Conservation (phyloP, 441 rosid genomes). For the Croton setiger region DNA sequence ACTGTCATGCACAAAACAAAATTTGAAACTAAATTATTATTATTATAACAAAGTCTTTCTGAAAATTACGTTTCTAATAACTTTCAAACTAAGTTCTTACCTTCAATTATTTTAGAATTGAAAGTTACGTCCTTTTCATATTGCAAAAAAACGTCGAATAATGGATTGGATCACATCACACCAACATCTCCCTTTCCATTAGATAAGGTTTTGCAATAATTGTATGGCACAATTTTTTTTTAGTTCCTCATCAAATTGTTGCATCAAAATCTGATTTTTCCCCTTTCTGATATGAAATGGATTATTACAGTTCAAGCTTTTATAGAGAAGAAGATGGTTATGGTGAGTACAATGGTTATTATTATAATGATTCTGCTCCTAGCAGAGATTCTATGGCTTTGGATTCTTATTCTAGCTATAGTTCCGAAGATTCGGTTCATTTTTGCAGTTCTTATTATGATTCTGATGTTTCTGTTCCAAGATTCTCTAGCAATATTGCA, state of each 20-base stretch:
- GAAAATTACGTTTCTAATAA: background rate
- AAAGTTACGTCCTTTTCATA: constrained; percentile 15
- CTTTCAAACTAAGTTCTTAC: background rate
- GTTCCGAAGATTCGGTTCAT: constrained; percentile 16
- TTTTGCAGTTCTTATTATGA: constrained; percentile 18
- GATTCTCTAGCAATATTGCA: constrained; percentile 14
- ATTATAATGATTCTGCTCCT: constrained; percentile 18
- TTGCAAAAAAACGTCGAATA: background rate
- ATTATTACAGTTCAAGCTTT: constrained; percentile 26
- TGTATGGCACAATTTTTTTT: background rate
- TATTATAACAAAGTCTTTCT: too few relatives aligned
- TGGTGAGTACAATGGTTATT: constrained; percentile 23
- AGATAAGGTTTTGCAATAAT: constrained; percentile 2
- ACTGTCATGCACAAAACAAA: too few relatives aligned
- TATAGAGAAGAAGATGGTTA: constrained; percentile 6
- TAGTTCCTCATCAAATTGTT: background rate
- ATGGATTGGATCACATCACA: constrained; percentile 11
- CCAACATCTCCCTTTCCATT: too few relatives aligned
- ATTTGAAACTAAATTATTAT: background rate
- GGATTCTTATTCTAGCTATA: constrained; percentile 16
- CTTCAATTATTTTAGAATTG: constrained; percentile 4
- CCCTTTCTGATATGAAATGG: constrained; percentile 22
- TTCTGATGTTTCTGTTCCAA: constrained; percentile 16
- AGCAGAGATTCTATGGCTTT: constrained; percentile 2
- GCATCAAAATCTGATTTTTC: background rate